These are phyloP conservation scores for Polychaeton citri DNA, from an alignment of 2,329 filamentous ascomycete species.

Conservation along the genomic window DNA sequence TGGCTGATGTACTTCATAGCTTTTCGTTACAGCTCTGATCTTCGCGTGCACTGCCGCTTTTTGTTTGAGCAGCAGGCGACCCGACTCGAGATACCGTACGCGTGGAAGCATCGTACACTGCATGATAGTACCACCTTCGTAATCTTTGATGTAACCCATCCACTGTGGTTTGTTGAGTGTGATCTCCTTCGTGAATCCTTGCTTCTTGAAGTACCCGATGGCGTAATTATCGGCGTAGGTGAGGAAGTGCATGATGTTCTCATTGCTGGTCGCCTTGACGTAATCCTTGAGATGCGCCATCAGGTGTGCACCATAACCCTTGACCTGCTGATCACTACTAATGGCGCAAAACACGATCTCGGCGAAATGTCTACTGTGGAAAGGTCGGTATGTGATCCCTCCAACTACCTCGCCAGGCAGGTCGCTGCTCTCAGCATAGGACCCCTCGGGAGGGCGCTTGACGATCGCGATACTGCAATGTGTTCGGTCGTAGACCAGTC, in stretches of 20 bases:
- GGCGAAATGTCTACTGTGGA: conserved; percentile 81
- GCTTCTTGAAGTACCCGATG: conserved; percentile 98
- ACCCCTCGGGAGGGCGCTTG: conserved; percentile 61
- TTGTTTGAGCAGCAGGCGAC: conserved; percentile 91
- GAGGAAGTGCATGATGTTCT: conserved; percentile 82
- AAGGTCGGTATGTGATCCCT: conserved; percentile 91
- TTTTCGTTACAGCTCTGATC: conserved; percentile 80
- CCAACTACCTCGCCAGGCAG: conserved; percentile 36
- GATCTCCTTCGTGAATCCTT: conserved; percentile 97
- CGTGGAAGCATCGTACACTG: conserved; percentile 95
- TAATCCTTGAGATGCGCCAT: conserved; percentile 98
- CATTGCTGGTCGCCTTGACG: conserved; percentile 82
- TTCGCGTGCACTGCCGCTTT: conserved; percentile 93
- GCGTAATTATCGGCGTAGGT: conserved; percentile 99
- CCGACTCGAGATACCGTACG: conserved; percentile 84
- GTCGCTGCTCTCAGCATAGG: conserved; percentile 14
- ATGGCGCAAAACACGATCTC: conserved; percentile 99
- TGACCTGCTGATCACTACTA: conserved; percentile 94
- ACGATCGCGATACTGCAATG: conserved; percentile 95
- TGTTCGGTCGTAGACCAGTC: conserved; percentile 91
- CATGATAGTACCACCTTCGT: conserved; percentile 98
- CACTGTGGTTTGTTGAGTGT: conserved; percentile 78
- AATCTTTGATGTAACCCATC: conserved; percentile 99
- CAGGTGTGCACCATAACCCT: conserved; percentile 92
- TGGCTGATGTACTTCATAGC: conserved; percentile 73